Base-by-base conservation (phyloP, 1,284 basidiomycete genomes). In the Malassezia nana region DNA sequence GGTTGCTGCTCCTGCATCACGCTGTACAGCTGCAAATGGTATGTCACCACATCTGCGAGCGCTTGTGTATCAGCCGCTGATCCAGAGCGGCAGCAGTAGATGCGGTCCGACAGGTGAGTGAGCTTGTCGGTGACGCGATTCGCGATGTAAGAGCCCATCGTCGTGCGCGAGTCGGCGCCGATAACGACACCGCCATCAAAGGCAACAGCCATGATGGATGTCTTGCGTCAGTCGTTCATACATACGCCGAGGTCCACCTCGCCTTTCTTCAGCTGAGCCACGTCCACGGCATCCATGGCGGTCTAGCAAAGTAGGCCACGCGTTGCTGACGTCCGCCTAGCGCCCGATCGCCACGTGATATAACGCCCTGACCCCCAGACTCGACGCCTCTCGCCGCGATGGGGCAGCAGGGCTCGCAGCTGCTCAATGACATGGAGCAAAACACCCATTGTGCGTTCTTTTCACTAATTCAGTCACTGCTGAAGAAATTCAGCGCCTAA, bases 61-160 rank as follows among this genome's bases (percentile, higher is more conserved):
- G 92, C 90, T 64, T 80, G 92, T 0, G 92, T 99, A 76, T 99
- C 92, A 39, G 92, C 94, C 44, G 94, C 91, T 52, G 90, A 95
- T 46, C 92, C 92, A 47, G 89, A 94, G 25, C 92, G 86, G 81
- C 92, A 98, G 77, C 92, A 98, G 79, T 98, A 98, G 77, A 96
- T 87, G 61, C 90, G 88, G 77, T 98, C 94, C 75, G 95, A 89
- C 63, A 98, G 81, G 75, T 90, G 84, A 3, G 92, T 98, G 56
- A 98, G 81, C 78, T 98, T 98, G 81, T 98, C 92, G 20, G 92
- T 98, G 28, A 98, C 94, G 75, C 92, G 85, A 76, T 98, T 98
- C 46, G 91, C 91, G 72, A 96, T 95, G 78, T 96, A 98, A 75
- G 84, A 84, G 58, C 92, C 94, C 35, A 87, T 94, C 1, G 94